Base-by-base conservation (phyloP, 768 basidiomycete genomes). In the Mycena albidolilacea region DNA sequence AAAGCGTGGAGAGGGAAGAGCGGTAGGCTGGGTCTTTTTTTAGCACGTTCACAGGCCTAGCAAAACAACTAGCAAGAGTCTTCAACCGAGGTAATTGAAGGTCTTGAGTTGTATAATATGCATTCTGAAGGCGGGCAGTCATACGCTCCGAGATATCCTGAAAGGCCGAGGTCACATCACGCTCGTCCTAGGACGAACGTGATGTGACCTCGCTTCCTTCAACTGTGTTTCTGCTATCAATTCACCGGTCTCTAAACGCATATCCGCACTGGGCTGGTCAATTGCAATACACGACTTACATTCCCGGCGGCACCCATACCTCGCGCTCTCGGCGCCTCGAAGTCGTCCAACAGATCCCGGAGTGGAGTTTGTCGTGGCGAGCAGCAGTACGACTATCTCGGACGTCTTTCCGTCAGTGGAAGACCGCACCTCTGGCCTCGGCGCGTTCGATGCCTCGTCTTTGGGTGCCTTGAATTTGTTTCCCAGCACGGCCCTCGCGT, bases 21-120 rank as follows among this genome's bases (percentile, higher is more conserved):
- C 87, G 87, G 70, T 93, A 94, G 10, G 87, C 84, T 7, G 87
- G 82, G 74, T 94, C 90, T 10, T 85, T 23, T 84, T 72, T 91
- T 90, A 1, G 92, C 91, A 37, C 90, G 89, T 66, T 92, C 90
- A 75, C 87, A 90, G 9, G 93, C 85, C 93, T 92, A 66, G 1
- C 1, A 12, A 10, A 6, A 30, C 8, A 8, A 6, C 63, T 39
- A 74, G 41, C 19, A 38, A 10, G 43, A 44, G 10, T n/a, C 38
- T 23, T 5, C 12, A 35, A 35, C 17, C 21, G 23, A 21, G 2
- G 11, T 4, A 8, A 9, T 3, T 10, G 14, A 17, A 38, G 17
- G 12, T 59, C 81, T 87, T 86, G 70, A 23, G 23, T 23, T 23
- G 23, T 23, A 80, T 86, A 80, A 65, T 88, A 90, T 0, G 90